Conservation (phyloP, 2,329 filamentous ascomycete genomes). For the Stemphylium vesicarium region DNA sequence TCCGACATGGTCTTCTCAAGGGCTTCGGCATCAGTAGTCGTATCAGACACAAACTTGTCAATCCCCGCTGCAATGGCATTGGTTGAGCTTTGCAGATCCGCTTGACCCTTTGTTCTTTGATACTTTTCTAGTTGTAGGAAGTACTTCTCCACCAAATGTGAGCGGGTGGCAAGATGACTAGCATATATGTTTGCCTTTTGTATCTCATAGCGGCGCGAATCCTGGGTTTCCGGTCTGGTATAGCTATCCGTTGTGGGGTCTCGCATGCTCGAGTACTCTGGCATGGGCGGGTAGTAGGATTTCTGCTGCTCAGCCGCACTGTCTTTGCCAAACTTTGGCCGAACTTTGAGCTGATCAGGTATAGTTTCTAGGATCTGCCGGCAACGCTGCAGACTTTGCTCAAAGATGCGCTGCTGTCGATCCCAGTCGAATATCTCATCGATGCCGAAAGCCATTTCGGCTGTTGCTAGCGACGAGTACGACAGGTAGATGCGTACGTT, state of each 20-base stretch:
- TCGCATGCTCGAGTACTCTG: slow-evolving; percentile 41
- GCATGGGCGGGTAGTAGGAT: slow-evolving; percentile 47
- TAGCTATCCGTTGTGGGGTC: slow-evolving; percentile 34
- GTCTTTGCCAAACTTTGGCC: slow-evolving; percentile 50
- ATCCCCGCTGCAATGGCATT: slow-evolving; percentile 35
- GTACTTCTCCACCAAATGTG: slow-evolving; percentile 86
- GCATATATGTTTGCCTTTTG: slow-evolving; percentile 91
- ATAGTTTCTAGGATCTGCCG: slow-evolving; percentile 72
- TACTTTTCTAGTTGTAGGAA: slow-evolving; percentile 76
- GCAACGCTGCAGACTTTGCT: slow-evolving; percentile 72
- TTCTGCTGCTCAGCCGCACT: slow-evolving; percentile 33
- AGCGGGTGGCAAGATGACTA: slow-evolving; percentile 80
- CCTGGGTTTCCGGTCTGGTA: slow-evolving; percentile 36
- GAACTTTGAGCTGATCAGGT: slow-evolving; percentile 71
- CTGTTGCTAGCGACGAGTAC: slow-evolving; percentile 78
- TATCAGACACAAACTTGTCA: slow-evolving; percentile 34
- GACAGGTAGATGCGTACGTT: slow-evolving; percentile 80
- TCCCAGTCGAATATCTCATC: slow-evolving; percentile 77
- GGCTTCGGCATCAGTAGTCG: slow-evolving; percentile 44
- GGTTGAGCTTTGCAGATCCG: slow-evolving; percentile 46
- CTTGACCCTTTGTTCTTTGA: slow-evolving; percentile 51
- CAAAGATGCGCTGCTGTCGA: slow-evolving; percentile 75
- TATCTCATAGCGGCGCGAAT: slow-evolving; percentile 71
- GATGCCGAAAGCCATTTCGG: slow-evolving; percentile 82
- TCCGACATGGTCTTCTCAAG: slow-evolving; percentile 70